Conservation (phyloP, 257 asterid species). For the Fraxinus cuspidata region DNA sequence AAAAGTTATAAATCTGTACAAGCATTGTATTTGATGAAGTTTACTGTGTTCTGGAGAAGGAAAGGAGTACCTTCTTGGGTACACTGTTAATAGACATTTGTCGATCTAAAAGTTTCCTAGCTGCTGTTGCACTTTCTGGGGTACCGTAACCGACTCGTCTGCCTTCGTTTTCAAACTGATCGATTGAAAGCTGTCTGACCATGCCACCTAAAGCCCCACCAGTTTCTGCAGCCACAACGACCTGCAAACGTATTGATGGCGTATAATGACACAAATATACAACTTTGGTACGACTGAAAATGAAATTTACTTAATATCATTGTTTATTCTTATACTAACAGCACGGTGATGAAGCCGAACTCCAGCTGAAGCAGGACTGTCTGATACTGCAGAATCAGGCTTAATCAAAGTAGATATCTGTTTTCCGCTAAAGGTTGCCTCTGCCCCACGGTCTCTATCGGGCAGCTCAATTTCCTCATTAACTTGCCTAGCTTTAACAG, state of each 20-base stretch:
- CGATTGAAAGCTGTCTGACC: constrained; percentile 80
- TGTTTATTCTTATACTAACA: constrained; percentile 47
- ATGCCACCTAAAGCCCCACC: constrained; percentile 83
- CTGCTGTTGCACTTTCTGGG: constrained; percentile 96
- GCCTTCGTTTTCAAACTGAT: constrained; percentile 82
- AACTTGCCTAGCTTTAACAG: constrained; percentile 90
- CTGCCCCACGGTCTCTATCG: constrained; percentile 92
- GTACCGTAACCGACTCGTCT: constrained; percentile 90
- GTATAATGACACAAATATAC: constrained; percentile 26
- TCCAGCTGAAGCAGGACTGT: constrained; percentile 68
- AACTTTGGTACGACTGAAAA: constrained; percentile 10
- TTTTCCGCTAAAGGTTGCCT: constrained; percentile 93
- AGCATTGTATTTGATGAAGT: background rate
- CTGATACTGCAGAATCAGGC: constrained; percentile 64
- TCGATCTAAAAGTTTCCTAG: constrained; percentile 89
- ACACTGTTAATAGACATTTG: constrained; percentile 92
- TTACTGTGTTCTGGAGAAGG: background rate
- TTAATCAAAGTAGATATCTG: constrained; percentile 65
- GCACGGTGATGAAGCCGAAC: constrained; percentile 98
- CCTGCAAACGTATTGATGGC: constrained; percentile 45
- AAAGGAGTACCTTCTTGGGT: constrained; percentile 74
- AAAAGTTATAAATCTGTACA: background rate
- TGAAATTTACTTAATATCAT: background rate
- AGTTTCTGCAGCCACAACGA: constrained; percentile 79
- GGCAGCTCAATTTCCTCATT: constrained; percentile 90